phyloP scores from a whole-genome alignment of 768 basidiomycete genomes.

The Pisolithus tinctorius region DNA sequence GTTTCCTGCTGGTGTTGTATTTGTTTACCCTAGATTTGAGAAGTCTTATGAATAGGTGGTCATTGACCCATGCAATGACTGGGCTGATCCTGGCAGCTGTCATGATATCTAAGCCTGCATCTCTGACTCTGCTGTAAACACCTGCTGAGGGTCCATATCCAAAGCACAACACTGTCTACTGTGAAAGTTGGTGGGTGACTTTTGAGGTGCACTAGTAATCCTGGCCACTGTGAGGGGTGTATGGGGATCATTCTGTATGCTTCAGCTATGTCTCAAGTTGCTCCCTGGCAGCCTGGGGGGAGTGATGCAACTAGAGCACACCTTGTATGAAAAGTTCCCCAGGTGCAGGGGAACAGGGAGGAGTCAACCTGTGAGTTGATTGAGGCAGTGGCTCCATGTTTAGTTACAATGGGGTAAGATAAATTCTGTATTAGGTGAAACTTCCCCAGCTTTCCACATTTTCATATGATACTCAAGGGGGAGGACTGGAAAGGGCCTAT shows the following conservation, averaged over 20 bases:
- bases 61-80: too few species aligned
- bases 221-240: conserved; percentile 29
- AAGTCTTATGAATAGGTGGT: too few species aligned
- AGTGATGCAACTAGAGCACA: too few species aligned
- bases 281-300: too few species aligned
- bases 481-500: too few species aligned
- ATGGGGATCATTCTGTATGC: conserved; percentile 21
- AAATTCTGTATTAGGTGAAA: conserved; percentile 24
- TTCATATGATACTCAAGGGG: too few species aligned
- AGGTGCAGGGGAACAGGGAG: conserved; percentile 32
- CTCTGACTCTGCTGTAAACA: conserved; percentile 20
- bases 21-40: not conserved
- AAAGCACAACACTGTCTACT: conserved; percentile 14
- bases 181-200: conserved; percentile 19
- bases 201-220: too few species aligned
- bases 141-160: conserved; percentile 16
- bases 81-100: too few species aligned
- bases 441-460: not conserved
- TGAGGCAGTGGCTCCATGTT: conserved; percentile 14
- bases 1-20: not conserved
- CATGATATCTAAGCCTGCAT: too few species aligned
- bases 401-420: conserved; percentile 11
- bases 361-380: too few species aligned
- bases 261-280: conserved; percentile 6
- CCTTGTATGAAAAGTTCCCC: conserved; percentile 28